Percentiles rank a stretch among this genome's conserved stretches.
These are phyloP conservation scores for Penstemon eatonii DNA, from an alignment of 257 asterid species.

Conservation along the genomic window DNA sequence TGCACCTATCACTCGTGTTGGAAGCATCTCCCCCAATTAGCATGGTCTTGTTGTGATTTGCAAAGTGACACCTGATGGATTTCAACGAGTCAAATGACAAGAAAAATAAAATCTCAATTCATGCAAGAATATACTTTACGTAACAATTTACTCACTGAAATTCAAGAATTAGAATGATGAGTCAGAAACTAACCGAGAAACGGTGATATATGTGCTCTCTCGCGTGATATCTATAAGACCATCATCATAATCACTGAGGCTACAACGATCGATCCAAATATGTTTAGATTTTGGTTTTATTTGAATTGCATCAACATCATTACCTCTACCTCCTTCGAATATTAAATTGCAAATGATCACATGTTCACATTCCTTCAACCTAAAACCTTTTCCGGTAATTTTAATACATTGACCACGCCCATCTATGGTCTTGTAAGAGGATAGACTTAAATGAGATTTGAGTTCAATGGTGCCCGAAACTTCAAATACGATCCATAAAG, in stretches of 20 bases:
- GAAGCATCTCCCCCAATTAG: constrained; percentile 92
- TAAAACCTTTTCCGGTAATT: constrained; percentile 81
- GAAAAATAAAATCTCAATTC: too few species aligned
- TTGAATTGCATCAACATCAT: constrained; percentile 90
- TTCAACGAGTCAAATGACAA: too few species aligned
- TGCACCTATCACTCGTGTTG: constrained; percentile 77
- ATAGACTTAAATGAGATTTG: constrained; percentile 59
- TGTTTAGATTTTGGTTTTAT: constrained; percentile 87
- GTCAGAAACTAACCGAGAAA: constrained; percentile 61
- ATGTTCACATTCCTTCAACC: constrained; percentile 81
- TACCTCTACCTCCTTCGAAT: constrained; percentile 90
- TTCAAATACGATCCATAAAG: constrained; percentile 81
- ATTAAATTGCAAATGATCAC: constrained; percentile 78
- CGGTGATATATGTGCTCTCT: constrained; percentile 84
- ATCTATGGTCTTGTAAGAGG: constrained; percentile 83
- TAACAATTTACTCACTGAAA: too few species aligned
- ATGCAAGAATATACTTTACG: too few species aligned
- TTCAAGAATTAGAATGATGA: too few species aligned
- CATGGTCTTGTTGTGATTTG: constrained; percentile 85
- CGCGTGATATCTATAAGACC: constrained; percentile 87
- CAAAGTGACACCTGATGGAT: constrained; percentile 63
- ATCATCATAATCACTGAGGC: constrained; percentile 84
- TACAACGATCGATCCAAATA: constrained; percentile 95
- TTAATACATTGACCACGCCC: constrained; percentile 88
- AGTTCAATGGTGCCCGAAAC: constrained; percentile 86